Conservation (phyloP, 306 rosid species). For the Cucumis cinereus region DNA sequence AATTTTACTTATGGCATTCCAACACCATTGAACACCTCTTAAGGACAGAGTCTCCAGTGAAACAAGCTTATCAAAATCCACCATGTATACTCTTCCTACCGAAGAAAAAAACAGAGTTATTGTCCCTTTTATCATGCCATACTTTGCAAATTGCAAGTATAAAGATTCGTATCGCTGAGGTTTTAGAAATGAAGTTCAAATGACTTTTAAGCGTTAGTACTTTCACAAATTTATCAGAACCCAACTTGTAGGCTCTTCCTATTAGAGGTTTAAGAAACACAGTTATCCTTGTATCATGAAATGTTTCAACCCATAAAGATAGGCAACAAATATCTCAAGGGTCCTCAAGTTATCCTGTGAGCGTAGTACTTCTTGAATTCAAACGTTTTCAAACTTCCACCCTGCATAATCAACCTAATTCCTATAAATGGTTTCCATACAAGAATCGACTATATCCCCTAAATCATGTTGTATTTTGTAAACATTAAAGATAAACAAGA, state of each 20-base stretch:
- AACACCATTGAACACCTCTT: conserved; percentile 88
- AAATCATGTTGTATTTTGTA: background rate
- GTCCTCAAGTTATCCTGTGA: background rate
- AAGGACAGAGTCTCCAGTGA: conserved; percentile 66
- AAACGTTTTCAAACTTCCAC: conserved; percentile 32
- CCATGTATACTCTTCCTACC: conserved; percentile 80
- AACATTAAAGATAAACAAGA: background rate
- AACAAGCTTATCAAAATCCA: conserved; percentile 64
- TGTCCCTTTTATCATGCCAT: background rate
- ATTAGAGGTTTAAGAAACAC: conserved; percentile 7
- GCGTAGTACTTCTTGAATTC: background rate
- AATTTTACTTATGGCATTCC: conserved; percentile 86
- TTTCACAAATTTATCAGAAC: conserved; percentile 40
- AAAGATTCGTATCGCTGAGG: background rate
- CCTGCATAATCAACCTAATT: conserved; percentile 62
- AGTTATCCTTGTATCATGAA: background rate
- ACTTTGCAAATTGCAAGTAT: background rate
- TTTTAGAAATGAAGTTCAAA: background rate
- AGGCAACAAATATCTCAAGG: background rate
- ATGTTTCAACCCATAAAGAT: background rate
- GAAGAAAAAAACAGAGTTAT: background rate
- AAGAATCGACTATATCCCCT: background rate
- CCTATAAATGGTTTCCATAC: conserved; percentile 28
- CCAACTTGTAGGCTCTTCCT: conserved; percentile 81
- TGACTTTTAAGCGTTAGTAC: background rate